Base-by-base conservation (phyloP, 139 green algal genomes). In the Tetraselmis striata region DNA sequence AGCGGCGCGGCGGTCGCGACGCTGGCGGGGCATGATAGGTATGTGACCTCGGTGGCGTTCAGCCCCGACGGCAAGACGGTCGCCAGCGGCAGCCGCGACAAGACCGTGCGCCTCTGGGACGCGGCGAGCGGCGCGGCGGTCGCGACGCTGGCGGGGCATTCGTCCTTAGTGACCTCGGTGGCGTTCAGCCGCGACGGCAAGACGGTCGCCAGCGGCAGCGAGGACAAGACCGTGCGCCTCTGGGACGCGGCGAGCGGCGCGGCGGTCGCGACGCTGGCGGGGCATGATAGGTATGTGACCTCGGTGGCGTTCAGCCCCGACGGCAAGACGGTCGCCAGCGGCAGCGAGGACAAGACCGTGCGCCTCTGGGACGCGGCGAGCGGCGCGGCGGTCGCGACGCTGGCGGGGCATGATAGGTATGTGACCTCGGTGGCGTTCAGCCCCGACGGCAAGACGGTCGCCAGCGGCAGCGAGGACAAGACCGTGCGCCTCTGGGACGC, bases 371-470 rank as follows among this genome's bases (percentile, higher is more conserved):
- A 30, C 45, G 45, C 45, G 45, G 45, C 45, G 45, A 67, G 45
- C 45, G 45, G 45, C 45, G 45, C 45, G 45, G 18, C 5, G 28
- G 23, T 23, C 24, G 29, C 24, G 77, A 31, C 45, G 45, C 45
- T 67, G 45, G 74, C 31, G 86, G 95, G 95, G 0, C 97, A 99
- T 84, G 88, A 92, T 0, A 96, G 98, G 82, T 87, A 95, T 5
- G 94, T 99, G 32, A 92, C 99, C 32, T 86, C 88, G 1, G 94
- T 98, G 0, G 74, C 82, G n/a, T 99, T 99, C 91, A 95, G 88
- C 31, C 96, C 96, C 1, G 88, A 98, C 84, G 96, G 97, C 29
- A 87, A 87, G 79, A 85, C 85, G 59, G 88, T 99, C 59, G 94
- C 92, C 27, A 98, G 88, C 59, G 97, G 97, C 27, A 18, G 81